Percentiles rank a stretch among this genome's conserved stretches.
Evolutionary conservation across 2,329 filamentous ascomycete species (phyloP).

Genomic region (Metarhizium guizhouense): DNA sequence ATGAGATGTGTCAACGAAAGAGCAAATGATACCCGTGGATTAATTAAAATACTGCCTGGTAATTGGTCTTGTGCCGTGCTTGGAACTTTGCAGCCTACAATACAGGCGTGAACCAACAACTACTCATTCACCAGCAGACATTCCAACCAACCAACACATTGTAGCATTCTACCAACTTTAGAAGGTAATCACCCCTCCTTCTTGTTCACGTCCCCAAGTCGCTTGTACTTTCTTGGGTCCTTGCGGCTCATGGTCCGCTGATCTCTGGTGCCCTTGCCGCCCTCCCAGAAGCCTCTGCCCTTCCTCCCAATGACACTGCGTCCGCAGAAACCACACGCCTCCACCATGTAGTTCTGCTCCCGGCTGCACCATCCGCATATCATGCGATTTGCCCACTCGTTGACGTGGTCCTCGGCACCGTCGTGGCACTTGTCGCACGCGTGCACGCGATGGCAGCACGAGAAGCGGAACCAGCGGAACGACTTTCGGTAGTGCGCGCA

Average conservation of each 20-base stretch:
- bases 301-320: slow-evolving; percentile 57
- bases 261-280: slow-evolving; percentile 73
- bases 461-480: slow-evolving; percentile 58
- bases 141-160: too few species aligned
- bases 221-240: slow-evolving; percentile 65
- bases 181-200: background rate
- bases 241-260: slow-evolving; percentile 63
- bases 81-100: too few species aligned
- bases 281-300: slow-evolving; percentile 74
- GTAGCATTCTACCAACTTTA: too few species aligned
- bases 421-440: slow-evolving; percentile 71
- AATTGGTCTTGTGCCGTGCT: too few species aligned
- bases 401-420: slow-evolving; percentile 56
- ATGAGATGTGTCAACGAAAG: too few species aligned
- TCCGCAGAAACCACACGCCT: slow-evolving; percentile 68
- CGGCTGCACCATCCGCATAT: slow-evolving; percentile 72
- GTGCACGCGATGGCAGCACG: slow-evolving; percentile 50
- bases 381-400: slow-evolving; percentile 80
- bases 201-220: slow-evolving; percentile 31
- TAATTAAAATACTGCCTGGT: too few species aligned
- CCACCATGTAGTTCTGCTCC: slow-evolving; percentile 70
- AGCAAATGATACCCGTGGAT: too few species aligned
- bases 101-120: too few species aligned
- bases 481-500: slow-evolving; percentile 51
- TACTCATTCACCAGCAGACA: too few species aligned